Base-by-base conservation (phyloP, 495 filamentous ascomycete genomes). In the Xylaria scruposa region DNA sequence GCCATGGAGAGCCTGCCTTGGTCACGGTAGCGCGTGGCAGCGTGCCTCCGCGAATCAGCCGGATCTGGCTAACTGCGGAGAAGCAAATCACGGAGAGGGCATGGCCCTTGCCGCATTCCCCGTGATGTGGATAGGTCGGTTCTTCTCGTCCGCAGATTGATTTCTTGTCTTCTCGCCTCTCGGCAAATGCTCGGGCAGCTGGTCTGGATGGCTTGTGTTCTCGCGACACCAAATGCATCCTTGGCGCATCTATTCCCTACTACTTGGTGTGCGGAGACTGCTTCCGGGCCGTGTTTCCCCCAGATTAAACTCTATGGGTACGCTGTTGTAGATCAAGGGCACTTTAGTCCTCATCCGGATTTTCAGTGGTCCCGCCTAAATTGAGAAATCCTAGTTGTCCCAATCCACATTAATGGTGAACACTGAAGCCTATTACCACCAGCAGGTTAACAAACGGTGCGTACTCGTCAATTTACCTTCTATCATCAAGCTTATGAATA, bases 141-240 rank as follows among this genome's bases (percentile, higher is more conserved):
- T 70, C 10, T 54, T 73, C 75, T 77, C 56, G 75, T 69, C 71
- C 72, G 70, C 73, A 63, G 68, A 90, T 65, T 98, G 93, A 26
- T 51, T 8, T 29, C 63, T 21, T 38, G 26, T 36, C 9, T 6
- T 2, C 12, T 60, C 42, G 53, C 67, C 49, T 51, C 59, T 70
- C 95, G 77, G 88, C 92, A 31, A 92, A 94, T 74, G 87, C 89
- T 69, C 86, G 87, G 49, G 87, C 90, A 90, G 42, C 29, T 46
- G n/a, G 36, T 13, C 6, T 17, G 6, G 6, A 1, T 26, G 38
- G 24, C 24, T 40, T 19, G 63, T 71, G 67, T 24, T 54, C 15
- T 31, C 49, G 70, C 71, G 65, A 67, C 15, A 60, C 74, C 73
- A 70, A 63, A 44, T 70, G 70, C 67, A 58, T 36, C 63, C 9